phyloP scores from a whole-genome alignment of 345 rosid genomes.

The Mallotus nudiflorus region DNA sequence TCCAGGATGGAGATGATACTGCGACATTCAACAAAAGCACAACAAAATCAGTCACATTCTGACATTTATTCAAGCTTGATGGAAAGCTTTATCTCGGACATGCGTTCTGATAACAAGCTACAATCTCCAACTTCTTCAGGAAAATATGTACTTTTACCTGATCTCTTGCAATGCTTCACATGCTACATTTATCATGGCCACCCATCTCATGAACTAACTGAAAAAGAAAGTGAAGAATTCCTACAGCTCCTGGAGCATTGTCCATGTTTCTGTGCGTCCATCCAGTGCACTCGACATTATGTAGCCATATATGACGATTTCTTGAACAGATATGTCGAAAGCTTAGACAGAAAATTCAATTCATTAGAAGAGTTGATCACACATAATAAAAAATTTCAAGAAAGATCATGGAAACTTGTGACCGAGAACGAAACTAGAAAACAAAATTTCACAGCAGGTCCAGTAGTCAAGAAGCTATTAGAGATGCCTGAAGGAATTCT shows the following conservation, averaged over 20 bases:
- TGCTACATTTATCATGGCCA: background rate
- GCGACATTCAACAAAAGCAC: no score
- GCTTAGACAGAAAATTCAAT: background rate
- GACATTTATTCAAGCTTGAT: background rate
- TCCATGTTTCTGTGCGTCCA: background rate
- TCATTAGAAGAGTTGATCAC: background rate
- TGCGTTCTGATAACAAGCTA: no score
- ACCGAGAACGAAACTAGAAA: background rate
- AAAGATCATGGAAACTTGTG: background rate
- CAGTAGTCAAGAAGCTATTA: background rate
- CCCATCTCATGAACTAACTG: background rate
- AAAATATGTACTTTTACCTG: background rate
- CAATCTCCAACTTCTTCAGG: background rate
- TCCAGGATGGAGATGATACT: no score
- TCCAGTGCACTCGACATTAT: background rate
- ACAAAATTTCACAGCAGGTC: no score
- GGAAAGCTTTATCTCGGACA: background rate
- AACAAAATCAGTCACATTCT: background rate
- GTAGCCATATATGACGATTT: background rate
- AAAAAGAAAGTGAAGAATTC: background rate
- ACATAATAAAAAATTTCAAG: background rate
- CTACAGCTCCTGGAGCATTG: background rate
- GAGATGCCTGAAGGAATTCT: slow-evolving; percentile 10
- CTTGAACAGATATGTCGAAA: background rate
- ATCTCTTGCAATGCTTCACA: background rate